Evolutionary conservation across 495 filamentous ascomycete genomes (phyloP).

Genomic region (Thermochaetoides thermophila): DNA sequence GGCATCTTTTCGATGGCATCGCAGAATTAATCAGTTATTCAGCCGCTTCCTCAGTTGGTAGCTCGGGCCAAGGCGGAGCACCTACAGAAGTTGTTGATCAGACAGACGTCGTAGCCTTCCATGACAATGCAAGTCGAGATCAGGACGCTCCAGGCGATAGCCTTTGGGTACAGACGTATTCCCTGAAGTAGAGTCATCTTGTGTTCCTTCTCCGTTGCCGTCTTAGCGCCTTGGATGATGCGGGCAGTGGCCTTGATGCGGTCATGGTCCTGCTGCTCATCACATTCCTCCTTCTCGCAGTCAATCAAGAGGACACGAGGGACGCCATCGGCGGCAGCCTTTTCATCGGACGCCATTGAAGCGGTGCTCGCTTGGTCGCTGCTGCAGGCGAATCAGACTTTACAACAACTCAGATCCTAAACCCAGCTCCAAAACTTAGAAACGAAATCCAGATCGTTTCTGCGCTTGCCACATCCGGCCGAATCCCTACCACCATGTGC

Average conservation of each 20-base stretch:
- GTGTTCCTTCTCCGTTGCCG: conserved; percentile 38
- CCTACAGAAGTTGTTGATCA: conserved; percentile 43
- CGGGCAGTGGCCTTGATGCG: conserved; percentile 18
- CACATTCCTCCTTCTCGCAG: conserved; percentile 1
- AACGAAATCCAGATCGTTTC: too few relatives aligned
- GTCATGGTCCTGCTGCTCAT: conserved; percentile 5
- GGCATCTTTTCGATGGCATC: conserved; percentile 21
- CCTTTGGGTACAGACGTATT: conserved; percentile 39
- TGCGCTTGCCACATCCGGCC: too few relatives aligned
- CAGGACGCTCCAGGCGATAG: conserved; percentile 43
- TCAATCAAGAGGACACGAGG: too few relatives aligned
- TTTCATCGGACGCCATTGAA: conserved; percentile 8
- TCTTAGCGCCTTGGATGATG: conserved; percentile 30
- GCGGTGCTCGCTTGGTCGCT: too few relatives aligned
- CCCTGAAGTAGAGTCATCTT: conserved; percentile 39
- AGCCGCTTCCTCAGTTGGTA: not conserved
- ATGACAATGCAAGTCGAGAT: conserved; percentile 49
- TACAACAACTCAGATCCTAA: too few relatives aligned
- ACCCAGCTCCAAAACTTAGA: too few relatives aligned
- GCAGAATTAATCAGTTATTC: too few relatives aligned
- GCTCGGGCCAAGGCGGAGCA: not conserved
- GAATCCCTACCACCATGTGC: too few relatives aligned
- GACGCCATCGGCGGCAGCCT: conserved; percentile 1
- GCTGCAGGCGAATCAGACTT: too few relatives aligned
- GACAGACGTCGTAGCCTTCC: conserved; percentile 48